Base-by-base conservation (phyloP, 495 filamentous ascomycete genomes). In the Articulospora tetracladia region DNA sequence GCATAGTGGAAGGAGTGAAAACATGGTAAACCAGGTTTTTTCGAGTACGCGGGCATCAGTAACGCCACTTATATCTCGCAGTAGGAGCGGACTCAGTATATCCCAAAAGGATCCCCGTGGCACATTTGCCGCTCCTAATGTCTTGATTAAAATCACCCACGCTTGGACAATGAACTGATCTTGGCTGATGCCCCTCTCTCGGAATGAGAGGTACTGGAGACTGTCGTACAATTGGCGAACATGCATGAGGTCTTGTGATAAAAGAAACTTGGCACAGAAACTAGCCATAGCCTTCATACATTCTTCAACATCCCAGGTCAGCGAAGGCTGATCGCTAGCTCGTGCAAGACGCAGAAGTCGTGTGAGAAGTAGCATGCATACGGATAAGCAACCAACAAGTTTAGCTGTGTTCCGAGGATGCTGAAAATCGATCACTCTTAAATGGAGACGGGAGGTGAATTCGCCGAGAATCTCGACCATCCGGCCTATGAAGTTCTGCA, bases 1-100 rank as follows among this genome's bases (percentile, higher is more conserved):
- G 22, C 82, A 74, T 3, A 93, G 75, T 2, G 94, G 93, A 12
- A 96, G 72, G 1, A 91, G 68, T 0, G 83, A 84, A 64, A 93
- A 95, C 41, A 92, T 61, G n/a, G 77, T 73, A 36, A 79, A 79
- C 94, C 94, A 98, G 10, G 78, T 70, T 7, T 69, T 69, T 67
- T 98, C 94, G 32, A 95, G 79, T 13, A 66, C 60, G 13, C 70
- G 69, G 26, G 87, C 72, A 63, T 93, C 80, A 20, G 68, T 70
- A n/a, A 67, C 62, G 3, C 68, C 64, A n/a, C 74, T 53, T 3
- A 57, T 47, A 13, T 71, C 58, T 3, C 25, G 15, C 6, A 64
- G 54, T 59, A 87, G 72, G 53, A 76, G 71, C 8, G 72, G 62
- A 55, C 85, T 82, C 1, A 83, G 63, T 17, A 85, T 70, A 66